Conservation (phyloP, 2,329 filamentous ascomycete genomes). For the Paraconiothyrium sp. region DNA sequence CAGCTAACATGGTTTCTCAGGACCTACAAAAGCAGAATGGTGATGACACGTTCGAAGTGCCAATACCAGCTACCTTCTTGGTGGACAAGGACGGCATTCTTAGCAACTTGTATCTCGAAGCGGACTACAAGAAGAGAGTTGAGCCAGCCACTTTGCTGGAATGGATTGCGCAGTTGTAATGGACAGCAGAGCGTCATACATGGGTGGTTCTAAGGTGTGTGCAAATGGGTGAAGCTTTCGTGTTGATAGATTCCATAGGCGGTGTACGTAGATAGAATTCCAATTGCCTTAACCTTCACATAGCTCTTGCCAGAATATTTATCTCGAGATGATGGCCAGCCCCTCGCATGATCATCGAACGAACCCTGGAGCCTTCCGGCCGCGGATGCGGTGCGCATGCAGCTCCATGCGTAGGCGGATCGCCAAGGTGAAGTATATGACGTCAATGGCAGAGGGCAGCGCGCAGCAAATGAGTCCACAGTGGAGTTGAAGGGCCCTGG, state of each 20-base stretch:
- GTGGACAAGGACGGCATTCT: slow-evolving; percentile 14
- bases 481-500: slow-evolving; percentile 8
- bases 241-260: too few species aligned
- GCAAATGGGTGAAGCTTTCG: too few species aligned
- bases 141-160: slow-evolving; percentile 14
- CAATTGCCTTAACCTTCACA: not conserved
- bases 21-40: slow-evolving; percentile 18
- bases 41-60: slow-evolving; percentile 18
- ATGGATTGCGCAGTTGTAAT: slow-evolving; percentile 14
- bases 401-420: slow-evolving; percentile 11
- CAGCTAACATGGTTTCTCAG: not conserved
- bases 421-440: slow-evolving; percentile 7
- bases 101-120: slow-evolving; percentile 17
- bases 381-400: slow-evolving; percentile 15
- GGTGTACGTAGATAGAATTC: not conserved
- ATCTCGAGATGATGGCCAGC: not conserved
- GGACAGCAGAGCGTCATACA: too few species aligned
- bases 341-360: slow-evolving; percentile 1
- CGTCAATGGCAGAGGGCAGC: not conserved
- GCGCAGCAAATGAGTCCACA: not conserved
- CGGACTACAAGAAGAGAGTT: slow-evolving; percentile 18
- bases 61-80: slow-evolving; percentile 17
- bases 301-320: not conserved
- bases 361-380: slow-evolving; percentile 8
- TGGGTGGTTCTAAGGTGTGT: too few species aligned